Conservation (phyloP, 176 grass and related monocot species). For the Saccharum spontaneum region DNA sequence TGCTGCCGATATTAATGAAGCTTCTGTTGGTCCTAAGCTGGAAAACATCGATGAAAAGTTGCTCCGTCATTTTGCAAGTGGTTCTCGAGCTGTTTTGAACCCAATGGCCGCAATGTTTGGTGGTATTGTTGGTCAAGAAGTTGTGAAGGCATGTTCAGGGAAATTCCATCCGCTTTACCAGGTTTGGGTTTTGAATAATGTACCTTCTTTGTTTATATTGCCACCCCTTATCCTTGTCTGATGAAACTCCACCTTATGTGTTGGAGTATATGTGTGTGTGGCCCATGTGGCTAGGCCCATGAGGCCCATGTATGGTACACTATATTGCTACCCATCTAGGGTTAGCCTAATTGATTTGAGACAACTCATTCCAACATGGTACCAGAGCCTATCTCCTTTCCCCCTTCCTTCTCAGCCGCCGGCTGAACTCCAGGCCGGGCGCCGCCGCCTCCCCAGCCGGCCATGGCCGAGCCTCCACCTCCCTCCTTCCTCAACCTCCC, state of each 20-base stretch:
- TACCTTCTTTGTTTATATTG: background rate
- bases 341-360: no score
- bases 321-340: no score
- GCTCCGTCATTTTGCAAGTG: conserved; percentile 57
- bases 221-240: background rate
- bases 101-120: conserved; percentile 88
- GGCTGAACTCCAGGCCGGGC: no score
- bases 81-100: conserved; percentile 66
- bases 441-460: no score
- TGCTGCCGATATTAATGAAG: conserved; percentile 53
- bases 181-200: conserved; percentile 37
- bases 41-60: conserved; percentile 51
- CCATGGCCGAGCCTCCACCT: no score
- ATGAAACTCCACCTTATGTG: conserved; percentile 14
- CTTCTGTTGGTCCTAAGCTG: conserved; percentile 26
- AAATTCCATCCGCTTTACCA: conserved; percentile 85
- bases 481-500: no score
- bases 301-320: no score
- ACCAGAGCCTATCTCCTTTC: no score
- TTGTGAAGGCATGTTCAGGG: conserved; percentile 73
- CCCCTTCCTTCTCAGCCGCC: no score
- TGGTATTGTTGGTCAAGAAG: conserved; percentile 83
- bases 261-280: no score
- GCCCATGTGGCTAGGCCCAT: no score
- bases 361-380: no score